Evolutionary conservation across 805 yeast genomes (phyloP), one percentile per base, ranked within the genome.

Genomic region (Ogataea thermomethanolica): DNA sequence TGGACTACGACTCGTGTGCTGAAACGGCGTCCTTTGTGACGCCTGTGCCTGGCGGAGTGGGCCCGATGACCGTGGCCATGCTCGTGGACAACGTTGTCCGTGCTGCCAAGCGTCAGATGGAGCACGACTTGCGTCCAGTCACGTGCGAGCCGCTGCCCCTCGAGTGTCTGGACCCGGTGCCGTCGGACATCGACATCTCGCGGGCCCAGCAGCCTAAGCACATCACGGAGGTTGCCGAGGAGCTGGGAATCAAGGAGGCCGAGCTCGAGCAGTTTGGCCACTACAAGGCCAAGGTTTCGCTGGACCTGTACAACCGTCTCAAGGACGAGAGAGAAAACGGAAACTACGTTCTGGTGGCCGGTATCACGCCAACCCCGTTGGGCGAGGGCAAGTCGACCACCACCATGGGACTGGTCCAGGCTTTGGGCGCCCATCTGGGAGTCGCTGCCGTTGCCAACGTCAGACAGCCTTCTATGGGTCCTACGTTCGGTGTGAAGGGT

Each of bases 21-120:
- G 63, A 67, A 27, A 74, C 70, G 48, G 81, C 89, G 4, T 70
- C 81, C 7, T 71, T 73, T 53, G 70, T 84, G 48, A 85, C 95
- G n/a, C 95, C 95, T 8, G 95, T 85, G 43, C 95, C 95, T 37
- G 95, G 95, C 60, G 95, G 95, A 50, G 95, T 85, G 49, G 95
- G 95, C 37, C 95, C 95, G 58, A 85, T 85, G 95, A 85, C 95
- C 10, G 91, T 85, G 33, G 93, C 93, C 21, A 81, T 81, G 78
- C 68, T 85, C 41, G 76, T 83, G 61, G 79, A 78, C 49, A 85
- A 85, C 59, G 89, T 84, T 22, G 67, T 79, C 27, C 64, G 70
- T 40, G 83, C 90, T 37, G 90, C 93, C 28, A 73, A 79, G 59
- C 69, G 71, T 46, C 63, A 60, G 37, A 36, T 51, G 5, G 44